phyloP scores from a whole-genome alignment of 2,329 filamentous ascomycete species.

The Drechslerella coelobrocha region DNA sequence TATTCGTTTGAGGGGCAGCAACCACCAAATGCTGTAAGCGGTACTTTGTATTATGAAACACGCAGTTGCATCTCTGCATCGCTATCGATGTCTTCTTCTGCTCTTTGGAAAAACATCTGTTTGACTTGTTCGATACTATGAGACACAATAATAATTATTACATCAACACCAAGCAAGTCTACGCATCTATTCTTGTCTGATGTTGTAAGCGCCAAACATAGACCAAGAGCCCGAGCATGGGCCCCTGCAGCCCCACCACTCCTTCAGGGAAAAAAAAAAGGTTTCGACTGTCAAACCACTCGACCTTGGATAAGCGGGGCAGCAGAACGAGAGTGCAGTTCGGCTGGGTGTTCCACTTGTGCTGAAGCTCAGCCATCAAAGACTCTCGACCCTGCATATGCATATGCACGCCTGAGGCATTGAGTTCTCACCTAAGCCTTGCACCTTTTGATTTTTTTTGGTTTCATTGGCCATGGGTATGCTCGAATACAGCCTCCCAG shows the following conservation, averaged over 20 bases:
- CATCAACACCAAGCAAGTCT: no score
- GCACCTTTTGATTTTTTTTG: constrained; percentile 28
- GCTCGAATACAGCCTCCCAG: neutral
- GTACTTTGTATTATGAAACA: no score
- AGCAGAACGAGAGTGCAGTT: constrained; percentile 5
- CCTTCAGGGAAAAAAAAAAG: neutral
- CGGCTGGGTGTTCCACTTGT: no score
- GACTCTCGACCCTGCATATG: constrained; percentile 18
- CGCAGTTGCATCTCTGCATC: no score
- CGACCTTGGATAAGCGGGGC: neutral
- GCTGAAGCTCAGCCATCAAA: constrained; percentile 6
- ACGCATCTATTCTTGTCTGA: neutral
- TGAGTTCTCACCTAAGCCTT: constrained; percentile 47
- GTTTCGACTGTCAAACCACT: neutral
- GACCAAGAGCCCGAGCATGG: neutral
- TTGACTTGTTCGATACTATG: no score
- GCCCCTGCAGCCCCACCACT: neutral
- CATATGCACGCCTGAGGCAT: constrained; percentile 20
- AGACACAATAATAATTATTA: no score
- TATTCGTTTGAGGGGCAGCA: no score
- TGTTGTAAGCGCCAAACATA: neutral
- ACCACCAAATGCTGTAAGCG: no score
- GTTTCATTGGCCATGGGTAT: constrained; percentile 40
- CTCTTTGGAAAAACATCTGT: no score
- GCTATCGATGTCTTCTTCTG: no score